Base-by-base conservation (phyloP, 768 basidiomycete genomes). In the Polyporus arcularius region DNA sequence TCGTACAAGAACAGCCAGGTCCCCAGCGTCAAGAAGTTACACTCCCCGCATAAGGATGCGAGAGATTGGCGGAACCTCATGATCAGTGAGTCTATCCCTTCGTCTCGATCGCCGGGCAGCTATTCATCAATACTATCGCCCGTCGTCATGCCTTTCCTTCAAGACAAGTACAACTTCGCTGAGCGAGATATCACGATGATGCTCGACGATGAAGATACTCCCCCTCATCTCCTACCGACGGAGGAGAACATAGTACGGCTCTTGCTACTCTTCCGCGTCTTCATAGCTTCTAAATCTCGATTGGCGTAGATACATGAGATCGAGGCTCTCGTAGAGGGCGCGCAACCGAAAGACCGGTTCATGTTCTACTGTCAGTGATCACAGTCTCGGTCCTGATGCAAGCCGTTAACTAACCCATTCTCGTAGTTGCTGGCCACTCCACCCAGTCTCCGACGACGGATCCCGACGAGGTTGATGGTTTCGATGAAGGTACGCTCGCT, bases 331-430 rank as follows among this genome's bases (percentile, higher is more conserved):
- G 68, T 69, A 0, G 38, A 54, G 2, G 57, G 28, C 16, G 62
- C 63, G 4, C 56, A 31, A 9, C 51, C 56, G 4, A 53, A 55
- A 5, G 68, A 69, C 42, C 39, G 26, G 2, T 63, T 69, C 12
- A 58, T 69, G 12, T 63, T 67, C 28, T 55, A 53, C n/a, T 69
- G 68, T 67, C 38, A 18, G 63, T 41, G 21, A 14, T 18, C 14
- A 12, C 21, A n/a, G 49, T 40, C n/a, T 42, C 35, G 15, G 39
- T 30, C 26, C 6, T 32, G 1, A 40, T 47, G 6, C 40, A 14
- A 41, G 11, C 30, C 7, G 54, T 16, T 26, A 60, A 61, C 55
- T 16, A 26, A 26, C 35, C 35, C 11, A 11, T 21, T 51, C 48
- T n/a, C 53, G 41, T 6, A 60, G 50, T 42, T 58, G 31, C 61